Evolutionary conservation across 2,329 filamentous ascomycete genomes (phyloP), one percentile per base, ranked within the genome.

Genomic region (Neonectria ditissima): DNA sequence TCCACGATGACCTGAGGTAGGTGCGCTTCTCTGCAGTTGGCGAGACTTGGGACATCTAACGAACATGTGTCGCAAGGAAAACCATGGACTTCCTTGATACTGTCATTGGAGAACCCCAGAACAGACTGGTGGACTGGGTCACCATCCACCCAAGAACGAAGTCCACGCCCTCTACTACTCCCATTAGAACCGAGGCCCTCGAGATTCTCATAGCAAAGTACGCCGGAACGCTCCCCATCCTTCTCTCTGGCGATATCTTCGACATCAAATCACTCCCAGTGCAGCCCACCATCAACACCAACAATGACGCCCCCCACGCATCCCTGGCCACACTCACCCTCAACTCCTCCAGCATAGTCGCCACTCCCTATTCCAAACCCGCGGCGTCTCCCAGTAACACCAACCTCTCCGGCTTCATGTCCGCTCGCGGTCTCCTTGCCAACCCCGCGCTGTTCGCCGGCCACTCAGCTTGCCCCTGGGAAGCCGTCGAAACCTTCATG

Each of bases 181-280:
- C 89, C 8, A 90, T 91, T 60, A 83, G 87, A 72, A 80, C 88
- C 39, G 87, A 88, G 43, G 86, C 89, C 0, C 85, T 92, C 10
- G 81, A 83, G 53, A 76, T 85, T 13, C 78, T 91, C 11, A 85
- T 84, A 3, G 77, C 81, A 14, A 84, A 81, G 66, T 85, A 86
- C 73, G 78, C 85, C 53, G 73, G 80, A 53, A 80, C 79, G n/a
- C 81, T 92, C 0, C 90, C 89, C 0, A 83, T 91, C 39, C 79
- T 92, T 7, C 84, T 90, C 3, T 92, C 90, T n/a, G 90, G 90
- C 16, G 90, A 92, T 69, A 85, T 91, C 20, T 91, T 91, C 69
- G 84, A 87, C 30, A 79, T 90, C 54, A 76, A 77, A 54, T 71
- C 81, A 11, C 78, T 88, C 26, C 84, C 84, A 13, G 82, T 85